A percentile compares a stretch with the other conserved stretches of the same genome.
These are phyloP conservation scores for Pleurotus cornucopiae DNA, from an alignment of 768 basidiomycete species.

Conservation along the genomic window DNA sequence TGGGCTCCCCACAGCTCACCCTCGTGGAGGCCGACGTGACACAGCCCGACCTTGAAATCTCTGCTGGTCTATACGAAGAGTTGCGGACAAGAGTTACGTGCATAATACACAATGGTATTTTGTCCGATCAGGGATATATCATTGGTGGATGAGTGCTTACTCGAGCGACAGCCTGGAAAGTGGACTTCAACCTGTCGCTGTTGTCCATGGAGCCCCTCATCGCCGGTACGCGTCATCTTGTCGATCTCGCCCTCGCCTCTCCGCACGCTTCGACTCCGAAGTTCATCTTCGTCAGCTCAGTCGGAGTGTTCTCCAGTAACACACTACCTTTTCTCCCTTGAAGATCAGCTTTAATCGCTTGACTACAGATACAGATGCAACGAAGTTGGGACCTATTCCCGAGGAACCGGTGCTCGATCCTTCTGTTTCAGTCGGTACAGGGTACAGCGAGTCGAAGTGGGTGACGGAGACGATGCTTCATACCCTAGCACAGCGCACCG, in stretches of 20 bases:
- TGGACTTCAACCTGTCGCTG: constrained; percentile 42
- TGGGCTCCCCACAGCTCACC: constrained; percentile 20
- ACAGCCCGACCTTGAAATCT: background rate
- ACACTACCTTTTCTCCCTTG: background rate
- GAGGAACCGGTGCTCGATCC: background rate
- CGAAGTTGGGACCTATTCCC: too few relatives aligned
- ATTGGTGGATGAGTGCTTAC: background rate
- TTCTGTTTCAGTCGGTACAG: background rate
- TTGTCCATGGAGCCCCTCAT: constrained; percentile 41
- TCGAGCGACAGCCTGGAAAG: constrained; percentile 30
- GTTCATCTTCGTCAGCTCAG: constrained; percentile 22
- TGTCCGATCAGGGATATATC: too few relatives aligned
- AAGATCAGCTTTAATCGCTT: background rate
- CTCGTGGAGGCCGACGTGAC: constrained; percentile 19
- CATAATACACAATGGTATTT: constrained; percentile 33
- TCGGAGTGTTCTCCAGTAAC: constrained; percentile 10
- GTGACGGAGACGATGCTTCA: background rate
- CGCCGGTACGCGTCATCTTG: constrained; percentile 32
- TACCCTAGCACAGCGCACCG: background rate
- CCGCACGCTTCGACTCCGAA: constrained; percentile 5
- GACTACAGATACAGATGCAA: background rate
- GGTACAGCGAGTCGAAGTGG: background rate
- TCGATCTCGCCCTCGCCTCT: constrained; percentile 16
- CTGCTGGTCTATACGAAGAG: constrained; percentile 9
- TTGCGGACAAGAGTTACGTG: constrained; percentile 24